Conservation (phyloP, 352 stramenopile species). For the Pythium phragmiticola region DNA sequence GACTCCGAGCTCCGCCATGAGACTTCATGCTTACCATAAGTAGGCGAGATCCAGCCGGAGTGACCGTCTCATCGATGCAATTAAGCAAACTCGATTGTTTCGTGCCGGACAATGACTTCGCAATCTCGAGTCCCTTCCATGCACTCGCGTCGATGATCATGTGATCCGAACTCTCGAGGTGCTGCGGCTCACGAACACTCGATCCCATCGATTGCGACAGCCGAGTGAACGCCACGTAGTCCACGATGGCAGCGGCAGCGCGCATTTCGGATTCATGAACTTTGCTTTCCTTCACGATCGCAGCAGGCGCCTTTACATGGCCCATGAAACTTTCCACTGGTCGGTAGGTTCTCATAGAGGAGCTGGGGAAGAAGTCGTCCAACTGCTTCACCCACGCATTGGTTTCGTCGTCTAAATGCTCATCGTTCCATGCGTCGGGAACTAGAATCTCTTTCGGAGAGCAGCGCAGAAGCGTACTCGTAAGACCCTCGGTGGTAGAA, state of each 20-base stretch:
- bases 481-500: slow-evolving; percentile 53
- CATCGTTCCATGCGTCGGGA: slow-evolving; percentile 26
- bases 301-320: slow-evolving; percentile 21
- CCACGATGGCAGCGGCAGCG: slow-evolving; percentile 45
- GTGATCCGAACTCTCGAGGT: slow-evolving; percentile 65
- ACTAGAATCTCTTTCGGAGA: slow-evolving; percentile 70
- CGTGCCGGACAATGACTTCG: slow-evolving; percentile 54
- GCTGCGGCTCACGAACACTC: slow-evolving; percentile 41
- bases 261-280: neutral
- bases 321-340: slow-evolving; percentile 13
- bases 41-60: slow-evolving; percentile 59
- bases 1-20: neutral
- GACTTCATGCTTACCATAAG: slow-evolving; percentile 45
- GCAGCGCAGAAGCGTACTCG: slow-evolving; percentile 57
- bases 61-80: slow-evolving; percentile 63
- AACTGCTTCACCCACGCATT: slow-evolving; percentile 24
- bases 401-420: slow-evolving; percentile 7
- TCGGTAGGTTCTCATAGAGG: slow-evolving; percentile 67
- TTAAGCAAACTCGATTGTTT: slow-evolving; percentile 65
- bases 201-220: slow-evolving; percentile 26
- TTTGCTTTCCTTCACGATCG: neutral
- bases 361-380: slow-evolving; percentile 40
- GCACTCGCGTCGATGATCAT: slow-evolving; percentile 82
- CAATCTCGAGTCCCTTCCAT: slow-evolving; percentile 69
- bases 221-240: slow-evolving; percentile 72